phyloP scores from a whole-genome alignment of 495 filamentous ascomycete species.

The Hypoxylon lenormandii region DNA sequence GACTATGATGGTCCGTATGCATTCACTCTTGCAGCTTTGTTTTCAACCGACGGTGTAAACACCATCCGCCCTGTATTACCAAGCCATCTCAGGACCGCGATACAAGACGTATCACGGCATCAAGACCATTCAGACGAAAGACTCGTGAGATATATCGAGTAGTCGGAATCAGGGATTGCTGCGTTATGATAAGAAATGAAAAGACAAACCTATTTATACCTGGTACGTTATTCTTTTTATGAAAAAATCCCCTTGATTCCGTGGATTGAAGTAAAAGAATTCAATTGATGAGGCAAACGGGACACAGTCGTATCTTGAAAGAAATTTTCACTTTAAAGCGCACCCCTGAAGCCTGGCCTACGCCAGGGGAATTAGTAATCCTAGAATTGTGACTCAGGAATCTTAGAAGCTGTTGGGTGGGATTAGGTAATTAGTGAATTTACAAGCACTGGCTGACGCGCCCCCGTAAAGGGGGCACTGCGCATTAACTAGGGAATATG shows the following conservation, averaged over 20 bases:
- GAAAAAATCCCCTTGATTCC: not conserved
- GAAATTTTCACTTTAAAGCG: no score
- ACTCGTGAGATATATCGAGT: conserved; percentile 56
- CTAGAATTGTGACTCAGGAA: no score
- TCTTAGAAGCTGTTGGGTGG: no score
- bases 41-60: conserved; percentile 44
- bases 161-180: conserved; percentile 58
- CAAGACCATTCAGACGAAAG: conserved; percentile 62
- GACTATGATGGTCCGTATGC: conserved; percentile 67
- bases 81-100: conserved; percentile 61
- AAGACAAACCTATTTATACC: conserved; percentile 27
- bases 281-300: no score
- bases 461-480: no score
- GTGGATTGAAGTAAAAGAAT: no score
- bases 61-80: conserved; percentile 47
- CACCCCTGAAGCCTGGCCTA: no score
- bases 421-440: no score
- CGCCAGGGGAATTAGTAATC: no score
- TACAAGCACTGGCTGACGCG: no score
- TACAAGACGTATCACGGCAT: conserved; percentile 62
- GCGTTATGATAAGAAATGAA: conserved; percentile 40
- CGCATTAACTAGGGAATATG: no score
- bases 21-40: conserved; percentile 60
- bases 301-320: no score
- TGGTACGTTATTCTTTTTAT: not conserved